Evolutionary conservation across 805 yeast species (phyloP), one percentile per base, ranked within the genome.

Genomic region (Candida lessepsii): DNA sequence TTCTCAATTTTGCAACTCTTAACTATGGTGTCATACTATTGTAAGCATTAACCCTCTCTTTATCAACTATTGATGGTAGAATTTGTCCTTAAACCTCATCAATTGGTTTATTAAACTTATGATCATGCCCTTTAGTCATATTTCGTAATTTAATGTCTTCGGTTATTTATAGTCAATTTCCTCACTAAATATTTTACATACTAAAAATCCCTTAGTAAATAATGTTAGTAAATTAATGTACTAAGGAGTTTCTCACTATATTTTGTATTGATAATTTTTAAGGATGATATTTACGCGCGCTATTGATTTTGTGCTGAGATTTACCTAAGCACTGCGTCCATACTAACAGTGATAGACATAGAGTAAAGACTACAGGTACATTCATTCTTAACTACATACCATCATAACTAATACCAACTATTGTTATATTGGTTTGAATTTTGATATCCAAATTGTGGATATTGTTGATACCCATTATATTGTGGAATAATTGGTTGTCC

Each of bases 391-490:
- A 20, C 26, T 34, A 31, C 35, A 27, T 20, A 32, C 39, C 27
- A 24, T 24, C 27, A 37, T 31, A 41, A 28, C 36, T 64, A 68
- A 50, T 67, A 69, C 75, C 75, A 69, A 34, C 70, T 71, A 46
- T 73, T 65, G 55, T 66, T 32, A 21, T 32, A 32, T 23, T 32
- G 35, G 19, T 19, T 21, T 4, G 35, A 13, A 21, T 67, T 73
- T 49, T 67, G 74, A 55, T 67, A 69, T 45, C 70, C 63, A 47
- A 67, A 69, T 53, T 69, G 75, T 9, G 74, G 73, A 54, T 67
- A 69, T 52, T 69, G 74, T 52, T 69, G 75, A 51, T 67, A 69
- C n/a, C 60, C 72, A 30, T 65, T 71, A 49, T 63, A 69, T 53
- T 68, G 72, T 19, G 72, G 73, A 42, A 60, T 57, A 44, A 53